Percentiles rank a stretch among this genome's conserved stretches.
Evolutionary conservation across 192 early-diverging fungal genomes (phyloP).

Genomic region (Allomyces arbusculus): DNA sequence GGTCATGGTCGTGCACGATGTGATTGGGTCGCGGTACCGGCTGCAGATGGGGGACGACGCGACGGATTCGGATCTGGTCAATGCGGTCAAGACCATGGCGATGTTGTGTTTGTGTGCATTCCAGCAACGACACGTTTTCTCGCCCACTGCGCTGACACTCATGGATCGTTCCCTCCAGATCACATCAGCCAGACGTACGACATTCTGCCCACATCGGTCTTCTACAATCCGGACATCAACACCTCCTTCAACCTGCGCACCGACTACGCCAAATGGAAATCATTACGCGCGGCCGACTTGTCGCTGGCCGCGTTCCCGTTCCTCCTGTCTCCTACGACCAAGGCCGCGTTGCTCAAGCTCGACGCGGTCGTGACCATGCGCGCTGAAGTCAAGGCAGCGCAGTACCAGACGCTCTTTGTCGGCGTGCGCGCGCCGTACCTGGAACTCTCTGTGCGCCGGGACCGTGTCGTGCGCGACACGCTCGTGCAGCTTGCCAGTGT

Average conservation of each 20-base stretch:
- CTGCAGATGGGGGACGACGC: too few relatives aligned
- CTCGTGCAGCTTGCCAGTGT: conserved; percentile 43
- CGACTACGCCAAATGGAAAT: background rate
- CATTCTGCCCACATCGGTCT: too few relatives aligned
- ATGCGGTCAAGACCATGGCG: too few relatives aligned
- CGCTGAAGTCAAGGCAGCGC: background rate
- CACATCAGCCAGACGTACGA: too few relatives aligned
- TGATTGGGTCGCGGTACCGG: too few relatives aligned
- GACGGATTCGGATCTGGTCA: too few relatives aligned
- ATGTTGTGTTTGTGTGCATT: too few relatives aligned
- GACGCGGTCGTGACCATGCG: background rate
- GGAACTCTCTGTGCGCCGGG: conserved; percentile 47
- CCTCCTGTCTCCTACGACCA: conserved; percentile 44
- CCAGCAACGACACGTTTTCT: too few relatives aligned
- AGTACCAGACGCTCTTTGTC: background rate
- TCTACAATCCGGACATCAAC: background rate
- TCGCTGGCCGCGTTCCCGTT: conserved; percentile 61
- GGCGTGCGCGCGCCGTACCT: conserved; percentile 57
- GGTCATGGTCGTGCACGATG: too few relatives aligned
- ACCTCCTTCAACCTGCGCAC: background rate
- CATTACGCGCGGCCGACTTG: conserved; percentile 11
- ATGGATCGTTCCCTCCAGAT: too few relatives aligned
- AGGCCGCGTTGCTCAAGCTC: conserved; percentile 32
- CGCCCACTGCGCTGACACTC: too few relatives aligned
- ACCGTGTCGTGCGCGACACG: conserved; percentile 50